Evolutionary conservation across 345 rosid species (phyloP).

Genomic region (Euclidium syriacum): DNA sequence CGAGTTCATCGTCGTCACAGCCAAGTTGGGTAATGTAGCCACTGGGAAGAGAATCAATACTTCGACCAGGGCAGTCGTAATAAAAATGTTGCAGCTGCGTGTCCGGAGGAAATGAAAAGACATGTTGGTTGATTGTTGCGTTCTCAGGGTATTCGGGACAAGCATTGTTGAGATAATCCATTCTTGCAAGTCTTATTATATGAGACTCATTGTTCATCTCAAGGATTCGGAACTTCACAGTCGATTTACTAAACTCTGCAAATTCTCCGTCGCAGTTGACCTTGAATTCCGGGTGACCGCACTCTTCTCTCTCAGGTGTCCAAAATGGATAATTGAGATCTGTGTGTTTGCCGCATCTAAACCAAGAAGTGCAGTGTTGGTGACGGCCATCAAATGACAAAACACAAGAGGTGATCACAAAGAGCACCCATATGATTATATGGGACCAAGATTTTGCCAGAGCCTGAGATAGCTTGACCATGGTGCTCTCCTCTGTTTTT

Average conservation of each 20-base stretch:
- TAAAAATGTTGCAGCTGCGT: not conserved
- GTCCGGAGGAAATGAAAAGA: not conserved
- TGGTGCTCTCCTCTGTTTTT: slow-evolving; percentile 1
- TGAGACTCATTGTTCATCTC: not conserved
- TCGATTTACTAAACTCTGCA: slow-evolving; percentile 12
- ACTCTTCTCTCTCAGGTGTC: slow-evolving; percentile 12
- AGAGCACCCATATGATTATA: slow-evolving; percentile 1
- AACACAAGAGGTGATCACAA: not conserved
- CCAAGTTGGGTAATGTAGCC: not conserved
- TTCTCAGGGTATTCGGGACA: slow-evolving; percentile 22
- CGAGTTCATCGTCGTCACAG: not conserved
- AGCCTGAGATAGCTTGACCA: slow-evolving; percentile 1
- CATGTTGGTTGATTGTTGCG: not conserved
- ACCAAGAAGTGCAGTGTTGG: rapidly evolving
- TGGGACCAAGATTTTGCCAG: not conserved
- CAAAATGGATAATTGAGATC: slow-evolving; percentile 30
- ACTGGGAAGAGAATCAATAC: rapidly evolving
- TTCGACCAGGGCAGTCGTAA: slow-evolving; percentile 18
- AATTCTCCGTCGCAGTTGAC: slow-evolving; percentile 9
- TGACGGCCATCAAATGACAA: slow-evolving; percentile 9
- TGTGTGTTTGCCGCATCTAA: not conserved
- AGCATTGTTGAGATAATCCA: slow-evolving; percentile 19
- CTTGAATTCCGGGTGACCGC: slow-evolving; percentile 35
- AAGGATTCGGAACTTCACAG: slow-evolving; percentile 28
- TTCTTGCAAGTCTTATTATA: slow-evolving; percentile 18